Base-by-base conservation (phyloP, 1,139 yeast genomes). In the Nakaseomyces nivariensis region DNA sequence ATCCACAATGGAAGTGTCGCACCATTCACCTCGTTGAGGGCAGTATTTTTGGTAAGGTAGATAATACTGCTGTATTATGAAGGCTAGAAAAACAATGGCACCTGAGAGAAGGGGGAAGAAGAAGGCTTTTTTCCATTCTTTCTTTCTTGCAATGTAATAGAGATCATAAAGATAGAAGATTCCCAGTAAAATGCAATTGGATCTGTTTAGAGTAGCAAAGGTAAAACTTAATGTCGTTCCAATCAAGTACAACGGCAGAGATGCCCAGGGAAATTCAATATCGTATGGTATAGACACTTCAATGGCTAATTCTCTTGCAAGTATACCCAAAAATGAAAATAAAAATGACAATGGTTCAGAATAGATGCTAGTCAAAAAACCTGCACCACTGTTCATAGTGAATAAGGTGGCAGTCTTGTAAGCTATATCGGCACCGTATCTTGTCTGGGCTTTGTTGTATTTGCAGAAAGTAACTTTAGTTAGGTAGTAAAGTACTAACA, bases 11-110 rank as follows among this genome's bases (percentile, higher is more conserved):
- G 44, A 62, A 25, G 65, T 55, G 13, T 63, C 56, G 64, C 98
- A 92, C 97, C 97, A 92, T 54, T 75, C 84, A 1, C 83, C 82
- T 55, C 86, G 68, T n/a, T 70, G 74, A 0, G 86, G 83, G 63
- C 98, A 92, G 58, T 79, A 85, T 26, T 61, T 58, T 3, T 47
- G 36, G 61, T 80, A 87, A 1, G 89, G 85, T 5, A 70, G 51
- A 50, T 53, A 54, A 44, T 72, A 72, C 53, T 81, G 83, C 4
- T 77, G 69, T 6, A 62, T 62, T 0, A 78, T 46, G 7, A 85
- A 72, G 1, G 77, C 68, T 0, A 62, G 33, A 4, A 78, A 76
- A 47, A 88, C 66, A 10, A 78, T 64, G 4, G 69, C 49, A 0
- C 96, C 96, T 1, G 84, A 73, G 1, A 75, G 24, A 2, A 83